phyloP scores from a whole-genome alignment of 441 rosid species.

The Adansonia madagascariensis region DNA sequence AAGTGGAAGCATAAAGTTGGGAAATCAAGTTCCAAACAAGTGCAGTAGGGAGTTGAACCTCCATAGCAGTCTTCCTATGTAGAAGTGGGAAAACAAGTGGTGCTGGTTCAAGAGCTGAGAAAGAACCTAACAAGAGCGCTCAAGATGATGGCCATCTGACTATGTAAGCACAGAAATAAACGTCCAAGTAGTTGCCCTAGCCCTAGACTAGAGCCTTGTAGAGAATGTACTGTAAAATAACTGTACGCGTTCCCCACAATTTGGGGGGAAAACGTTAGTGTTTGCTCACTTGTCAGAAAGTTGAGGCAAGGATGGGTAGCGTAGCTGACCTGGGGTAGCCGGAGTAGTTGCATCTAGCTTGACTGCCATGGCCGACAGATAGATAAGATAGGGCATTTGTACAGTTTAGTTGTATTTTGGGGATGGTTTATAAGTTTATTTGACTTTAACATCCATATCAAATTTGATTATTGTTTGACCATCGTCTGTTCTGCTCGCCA shows the following conservation, averaged over 20 bases:
- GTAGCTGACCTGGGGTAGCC: background rate
- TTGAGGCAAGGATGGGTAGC: conserved; percentile 19
- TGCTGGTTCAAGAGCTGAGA: conserved; percentile 20
- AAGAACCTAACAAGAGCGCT: conserved; percentile 29
- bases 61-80: conserved; percentile 5
- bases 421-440: background rate
- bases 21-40: conserved; percentile 54
- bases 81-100: conserved; percentile 25
- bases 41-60: conserved; percentile 36
- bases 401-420: conserved; percentile 20
- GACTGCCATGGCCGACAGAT: background rate
- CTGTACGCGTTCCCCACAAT: conserved; percentile 31
- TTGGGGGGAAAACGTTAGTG: background rate
- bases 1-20: conserved; percentile 78
- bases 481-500: background rate
- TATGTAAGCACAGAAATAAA: conserved; percentile 44
- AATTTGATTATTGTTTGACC: conserved; percentile 19
- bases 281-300: background rate
- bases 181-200: conserved; percentile 2
- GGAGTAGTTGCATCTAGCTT: background rate
- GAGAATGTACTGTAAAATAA: conserved; percentile 50
- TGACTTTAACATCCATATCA: conserved; percentile 8
- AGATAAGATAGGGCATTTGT: conserved; percentile 5
- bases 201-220: conserved; percentile 16
- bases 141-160: conserved; percentile 34